Percentiles rank a stretch among this genome's conserved stretches.
phyloP scores from a whole-genome alignment of 2,329 filamentous ascomycete species.

The Fusarium armeniacum region DNA sequence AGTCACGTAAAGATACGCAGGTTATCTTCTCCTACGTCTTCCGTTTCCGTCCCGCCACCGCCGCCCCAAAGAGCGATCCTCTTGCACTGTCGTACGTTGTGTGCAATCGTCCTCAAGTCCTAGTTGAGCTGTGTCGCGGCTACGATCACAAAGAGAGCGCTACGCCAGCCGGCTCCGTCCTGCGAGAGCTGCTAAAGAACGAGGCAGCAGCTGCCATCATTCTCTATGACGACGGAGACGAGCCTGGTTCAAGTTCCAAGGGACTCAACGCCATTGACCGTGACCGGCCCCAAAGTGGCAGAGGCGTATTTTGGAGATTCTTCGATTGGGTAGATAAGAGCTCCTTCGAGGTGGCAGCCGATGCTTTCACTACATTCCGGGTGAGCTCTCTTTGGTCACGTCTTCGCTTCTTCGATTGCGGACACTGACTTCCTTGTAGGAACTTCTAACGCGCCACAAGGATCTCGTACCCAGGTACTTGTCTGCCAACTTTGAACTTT shows the following conservation, averaged over 20 bases:
- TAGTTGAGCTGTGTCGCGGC: conserved; percentile 88
- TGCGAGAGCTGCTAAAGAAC: conserved; percentile 89
- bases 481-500: conserved; percentile 89
- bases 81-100: conserved; percentile 91
- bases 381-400: conserved; percentile 64
- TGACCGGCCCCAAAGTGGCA: conserved; percentile 79
- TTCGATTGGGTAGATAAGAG: conserved; percentile 98
- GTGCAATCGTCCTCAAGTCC: conserved; percentile 85
- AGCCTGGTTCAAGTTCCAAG: conserved; percentile 77
- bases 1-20: conserved; percentile 95
- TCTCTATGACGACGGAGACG: conserved; percentile 88
- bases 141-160: conserved; percentile 93
- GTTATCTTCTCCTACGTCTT: conserved; percentile 96
- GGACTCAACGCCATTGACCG: conserved; percentile 84
- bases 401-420: neutral
- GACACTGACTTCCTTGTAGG: conserved; percentile 64
- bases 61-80: conserved; percentile 78
- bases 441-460: conserved; percentile 95
- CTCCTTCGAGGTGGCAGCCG: conserved; percentile 95
- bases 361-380: conserved; percentile 97
- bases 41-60: conserved; percentile 82
- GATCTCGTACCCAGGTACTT: conserved; percentile 89
- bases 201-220: conserved; percentile 92
- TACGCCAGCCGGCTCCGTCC: conserved; percentile 88
- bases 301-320: conserved; percentile 95